Conservation (phyloP, 2,329 filamentous ascomycete species). For the Chrysosporium queenslandicum region DNA sequence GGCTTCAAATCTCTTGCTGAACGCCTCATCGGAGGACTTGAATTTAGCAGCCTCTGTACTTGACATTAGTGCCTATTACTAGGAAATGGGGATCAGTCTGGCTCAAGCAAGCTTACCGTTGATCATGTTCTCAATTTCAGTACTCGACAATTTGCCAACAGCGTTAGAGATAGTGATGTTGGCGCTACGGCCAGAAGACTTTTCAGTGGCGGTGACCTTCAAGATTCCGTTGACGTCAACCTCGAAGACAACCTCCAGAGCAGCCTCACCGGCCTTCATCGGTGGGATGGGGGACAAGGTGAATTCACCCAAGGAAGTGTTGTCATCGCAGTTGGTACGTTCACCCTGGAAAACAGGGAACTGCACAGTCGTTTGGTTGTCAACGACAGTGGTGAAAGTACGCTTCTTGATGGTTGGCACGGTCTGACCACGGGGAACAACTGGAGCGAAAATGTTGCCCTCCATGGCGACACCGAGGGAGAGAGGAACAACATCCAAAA, state of each 20-base stretch:
- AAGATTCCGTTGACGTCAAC: conserved; percentile 99
- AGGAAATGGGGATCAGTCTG: background rate
- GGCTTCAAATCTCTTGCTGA: conserved; percentile 98
- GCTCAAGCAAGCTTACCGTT: conserved; percentile 46
- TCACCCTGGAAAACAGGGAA: conserved; percentile 96
- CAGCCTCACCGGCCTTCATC: conserved; percentile 89
- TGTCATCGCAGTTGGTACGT: conserved; percentile 95
- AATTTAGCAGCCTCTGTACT: conserved; percentile 79
- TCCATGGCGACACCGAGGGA: conserved; percentile 99
- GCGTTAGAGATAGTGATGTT: conserved; percentile 99
- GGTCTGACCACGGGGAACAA: conserved; percentile 69
- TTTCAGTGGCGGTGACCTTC: conserved; percentile 98
- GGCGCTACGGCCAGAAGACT: conserved; percentile 91
- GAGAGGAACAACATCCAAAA: conserved; percentile 91
- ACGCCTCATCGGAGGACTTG: conserved; percentile 95
- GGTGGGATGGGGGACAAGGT: conserved; percentile 78
- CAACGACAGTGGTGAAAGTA: conserved; percentile 68
- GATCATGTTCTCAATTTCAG: conserved; percentile 98
- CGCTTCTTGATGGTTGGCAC: conserved; percentile 74
- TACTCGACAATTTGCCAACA: conserved; percentile 89
- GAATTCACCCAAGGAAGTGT: conserved; percentile 96
- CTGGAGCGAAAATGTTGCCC: conserved; percentile 95
- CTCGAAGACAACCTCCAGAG: conserved; percentile 96
- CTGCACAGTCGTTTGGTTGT: conserved; percentile 67
- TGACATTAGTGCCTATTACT: conserved; percentile 14